These are phyloP conservation scores for Byssothecium circinans DNA, from an alignment of 2,329 filamentous ascomycete species.

Conservation along the genomic window DNA sequence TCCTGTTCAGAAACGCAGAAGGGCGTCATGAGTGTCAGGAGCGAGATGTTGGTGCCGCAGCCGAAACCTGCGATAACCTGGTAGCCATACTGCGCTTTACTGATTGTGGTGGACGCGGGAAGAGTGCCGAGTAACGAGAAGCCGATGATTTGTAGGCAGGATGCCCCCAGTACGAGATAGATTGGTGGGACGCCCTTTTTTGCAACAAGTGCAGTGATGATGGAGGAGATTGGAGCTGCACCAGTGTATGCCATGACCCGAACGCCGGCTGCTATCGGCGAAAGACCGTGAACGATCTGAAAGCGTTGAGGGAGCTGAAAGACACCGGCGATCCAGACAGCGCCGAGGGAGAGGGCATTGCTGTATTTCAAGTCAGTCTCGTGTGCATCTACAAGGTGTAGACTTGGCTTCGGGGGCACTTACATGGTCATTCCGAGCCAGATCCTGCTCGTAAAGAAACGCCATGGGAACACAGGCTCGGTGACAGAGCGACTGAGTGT, in stretches of 20 bases:
- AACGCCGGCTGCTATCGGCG: background rate
- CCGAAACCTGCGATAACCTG: background rate
- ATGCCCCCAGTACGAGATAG: background rate
- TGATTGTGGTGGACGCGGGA: background rate
- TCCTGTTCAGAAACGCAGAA: background rate
- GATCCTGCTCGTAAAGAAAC: slow-evolving; percentile 4
- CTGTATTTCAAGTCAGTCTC: background rate
- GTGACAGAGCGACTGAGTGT: background rate
- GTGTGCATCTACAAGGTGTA: background rate
- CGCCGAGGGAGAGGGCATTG: background rate
- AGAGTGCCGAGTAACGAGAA: background rate
- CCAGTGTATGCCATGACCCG: background rate
- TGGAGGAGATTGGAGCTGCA: background rate
- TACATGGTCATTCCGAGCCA: slow-evolving; percentile 7
- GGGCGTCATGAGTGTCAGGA: background rate
- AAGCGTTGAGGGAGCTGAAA: background rate
- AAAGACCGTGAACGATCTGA: background rate
- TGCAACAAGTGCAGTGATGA: background rate
- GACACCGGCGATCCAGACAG: background rate
- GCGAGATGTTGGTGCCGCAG: background rate
- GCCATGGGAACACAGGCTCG: slow-evolving; percentile 15
- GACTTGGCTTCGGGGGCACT: background rate
- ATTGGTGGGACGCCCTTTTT: background rate
- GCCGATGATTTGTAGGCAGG: background rate
- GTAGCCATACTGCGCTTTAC: background rate